phyloP scores from a whole-genome alignment of 495 filamentous ascomycete genomes.

The Amphirosellinia nigrospora region DNA sequence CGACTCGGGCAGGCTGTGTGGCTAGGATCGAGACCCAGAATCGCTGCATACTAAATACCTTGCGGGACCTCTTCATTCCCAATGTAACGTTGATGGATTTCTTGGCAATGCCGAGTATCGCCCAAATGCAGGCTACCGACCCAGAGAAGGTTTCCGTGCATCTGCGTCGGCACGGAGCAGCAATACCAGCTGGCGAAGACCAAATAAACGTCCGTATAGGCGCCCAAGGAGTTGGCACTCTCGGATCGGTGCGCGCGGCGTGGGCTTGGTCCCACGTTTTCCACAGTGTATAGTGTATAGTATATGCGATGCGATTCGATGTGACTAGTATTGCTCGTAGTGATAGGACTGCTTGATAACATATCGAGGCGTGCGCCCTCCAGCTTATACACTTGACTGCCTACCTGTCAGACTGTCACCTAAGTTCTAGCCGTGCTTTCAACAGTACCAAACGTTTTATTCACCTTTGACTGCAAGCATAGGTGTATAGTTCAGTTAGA shows the following conservation, averaged over 20 bases:
- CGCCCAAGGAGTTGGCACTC: constrained; percentile 9
- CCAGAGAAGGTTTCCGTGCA: constrained; percentile 19
- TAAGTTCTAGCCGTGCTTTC: no score
- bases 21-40: constrained; percentile 11
- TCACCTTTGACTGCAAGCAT: no score
- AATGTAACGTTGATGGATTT: constrained; percentile 5
- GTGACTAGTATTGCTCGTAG: not conserved
- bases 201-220: not conserved
- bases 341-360: not conserved
- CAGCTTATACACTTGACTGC: no score
- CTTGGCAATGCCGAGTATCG: not conserved
- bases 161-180: constrained; percentile 10
- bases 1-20: constrained; percentile 8
- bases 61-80: constrained; percentile 15
- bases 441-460: no score
- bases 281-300: not conserved
- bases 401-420: no score
- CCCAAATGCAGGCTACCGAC: constrained; percentile 17
- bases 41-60: not conserved
- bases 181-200: not conserved
- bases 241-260: not conserved
- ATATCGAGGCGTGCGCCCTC: not conserved
- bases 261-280: not conserved
- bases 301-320: not conserved
- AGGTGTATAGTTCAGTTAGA: no score